Evolutionary conservation across 2,329 filamentous ascomycete species (phyloP), one percentile per base, ranked within the genome.

Genomic region (Raffaelea arxii): DNA sequence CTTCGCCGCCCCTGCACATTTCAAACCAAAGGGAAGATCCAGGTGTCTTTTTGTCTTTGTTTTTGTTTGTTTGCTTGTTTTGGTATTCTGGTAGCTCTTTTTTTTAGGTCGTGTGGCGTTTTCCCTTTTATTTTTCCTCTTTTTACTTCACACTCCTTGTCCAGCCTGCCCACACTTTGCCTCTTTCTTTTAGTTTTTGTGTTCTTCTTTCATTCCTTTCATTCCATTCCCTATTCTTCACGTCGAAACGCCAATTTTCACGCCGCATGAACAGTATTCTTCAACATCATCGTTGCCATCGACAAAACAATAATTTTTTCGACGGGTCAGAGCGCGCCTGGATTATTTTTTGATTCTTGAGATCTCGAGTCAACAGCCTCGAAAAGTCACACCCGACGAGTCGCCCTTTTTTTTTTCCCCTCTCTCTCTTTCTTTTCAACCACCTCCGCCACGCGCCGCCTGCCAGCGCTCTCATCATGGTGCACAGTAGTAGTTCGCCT

Each of bases 381-480:
- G 38, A 41, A 19, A 4, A 10, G 24, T 21, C 27, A 16, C 27
- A 32, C 16, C 30, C n/a, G n/a, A n/a, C n/a, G n/a, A n/a, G n/a
- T n/a, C n/a, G n/a, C n/a, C 25, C 35, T 25, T 21, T 27, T 11
- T 21, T 18, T 16, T 10, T 18, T 23, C 18, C 21, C 6, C 18
- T 4, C 22, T 6, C 7, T 40, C 21, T 41, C 14, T 16, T 14
- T 41, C 39, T 6, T 18, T 23, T 21, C 35, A 16, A 24, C 19
- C 22, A 24, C 11, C 43, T 21, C 30, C 32, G 25, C 43, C 46
- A 44, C 39, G 59, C 56, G 58, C 62, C 60, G 56, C 62, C 59
- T 54, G 58, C 54, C 59, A 62, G 63, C 65, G 66, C 66, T 67
- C 75, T 70, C 75, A 79, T 68, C 67, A 79, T 79, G 75, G 70